Base-by-base conservation (phyloP, 768 basidiomycete species). In the Boletellus sp. region DNA sequence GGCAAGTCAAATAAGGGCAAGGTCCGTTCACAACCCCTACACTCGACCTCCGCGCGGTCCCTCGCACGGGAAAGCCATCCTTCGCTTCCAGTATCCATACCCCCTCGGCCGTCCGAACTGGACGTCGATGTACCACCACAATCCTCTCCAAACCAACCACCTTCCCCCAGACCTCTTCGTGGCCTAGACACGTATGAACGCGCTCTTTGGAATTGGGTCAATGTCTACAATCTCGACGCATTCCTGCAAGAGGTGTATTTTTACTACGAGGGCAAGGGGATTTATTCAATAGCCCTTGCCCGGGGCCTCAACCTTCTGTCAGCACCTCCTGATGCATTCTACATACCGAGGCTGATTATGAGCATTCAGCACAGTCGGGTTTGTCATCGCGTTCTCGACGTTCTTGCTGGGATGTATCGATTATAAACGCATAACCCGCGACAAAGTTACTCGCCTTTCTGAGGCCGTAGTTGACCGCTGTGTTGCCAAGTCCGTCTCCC, bases 201-300 rank as follows among this genome's bases (percentile, higher is more conserved):
- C 51, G 96, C 96, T 1, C 69, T 98, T 42, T 99, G 96, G 96
- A 88, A 90, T 50, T 99, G 96, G 96, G 93, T 97, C 51, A 99
- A 99, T 64, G 93, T 98, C 12, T 92, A 93, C 65, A 97, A 99
- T 64, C 78, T 99, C 34, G 96, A 99, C 62, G 85, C 84, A 8
- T 99, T 94, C 68, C 71, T 99, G 24, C 91, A 95, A 69, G 93
- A 97, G 55, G 91, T 91, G 34, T 98, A 99, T 68, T 77, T 78
- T 39, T 99, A 98, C 68, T 99, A 99, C 65, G 87, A 91, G 63
- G 94, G 94, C 22, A 96, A 96, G 65, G 96, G 96, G 1, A 87
- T 97, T 32, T 97, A 88, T 64, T 94, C 91, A 59, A 99, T 99
- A 59, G 90, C 90, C 12, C 77, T 99, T 19, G 79, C 89, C 9